phyloP scores from a whole-genome alignment of 345 rosid species.

The Syzygium aqueum region DNA sequence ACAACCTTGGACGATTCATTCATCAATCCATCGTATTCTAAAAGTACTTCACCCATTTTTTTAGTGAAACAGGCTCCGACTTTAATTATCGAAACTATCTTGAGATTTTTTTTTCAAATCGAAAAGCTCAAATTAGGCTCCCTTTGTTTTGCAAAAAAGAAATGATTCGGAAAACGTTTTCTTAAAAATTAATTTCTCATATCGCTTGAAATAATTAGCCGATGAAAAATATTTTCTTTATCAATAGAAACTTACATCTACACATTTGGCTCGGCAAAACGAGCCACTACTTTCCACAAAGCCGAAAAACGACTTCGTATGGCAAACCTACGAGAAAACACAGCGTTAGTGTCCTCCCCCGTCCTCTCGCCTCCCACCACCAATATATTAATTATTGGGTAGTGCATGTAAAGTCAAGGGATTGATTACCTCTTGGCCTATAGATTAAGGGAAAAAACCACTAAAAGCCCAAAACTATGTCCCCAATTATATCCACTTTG shows the following conservation, averaged over 20 bases:
- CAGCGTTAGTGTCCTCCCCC: neutral
- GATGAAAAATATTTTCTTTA: too few species aligned
- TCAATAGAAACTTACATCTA: too few species aligned
- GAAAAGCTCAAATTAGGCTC: fast-evolving
- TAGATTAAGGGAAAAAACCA: neutral
- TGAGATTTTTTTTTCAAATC: neutral
- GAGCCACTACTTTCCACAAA: neutral
- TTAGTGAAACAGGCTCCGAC: neutral
- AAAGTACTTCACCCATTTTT: neutral
- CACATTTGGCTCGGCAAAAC: too few species aligned
- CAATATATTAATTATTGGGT: too few species aligned
- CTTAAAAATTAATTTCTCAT: fast-evolving
- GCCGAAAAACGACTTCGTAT: neutral
- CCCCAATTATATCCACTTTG: too few species aligned
- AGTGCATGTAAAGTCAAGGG: neutral
- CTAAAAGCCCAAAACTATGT: too few species aligned
- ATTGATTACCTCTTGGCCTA: neutral
- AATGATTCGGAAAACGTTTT: fast-evolving
- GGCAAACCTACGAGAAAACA: neutral
- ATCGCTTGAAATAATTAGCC: neutral
- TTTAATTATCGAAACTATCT: neutral
- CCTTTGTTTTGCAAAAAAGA: fast-evolving
- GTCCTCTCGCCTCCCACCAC: neutral
- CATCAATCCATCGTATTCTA: neutral
- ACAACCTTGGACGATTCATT: neutral